Evolutionary conservation across 2,329 filamentous ascomycete genomes (phyloP).

Genomic region (Didymella segeticola): DNA sequence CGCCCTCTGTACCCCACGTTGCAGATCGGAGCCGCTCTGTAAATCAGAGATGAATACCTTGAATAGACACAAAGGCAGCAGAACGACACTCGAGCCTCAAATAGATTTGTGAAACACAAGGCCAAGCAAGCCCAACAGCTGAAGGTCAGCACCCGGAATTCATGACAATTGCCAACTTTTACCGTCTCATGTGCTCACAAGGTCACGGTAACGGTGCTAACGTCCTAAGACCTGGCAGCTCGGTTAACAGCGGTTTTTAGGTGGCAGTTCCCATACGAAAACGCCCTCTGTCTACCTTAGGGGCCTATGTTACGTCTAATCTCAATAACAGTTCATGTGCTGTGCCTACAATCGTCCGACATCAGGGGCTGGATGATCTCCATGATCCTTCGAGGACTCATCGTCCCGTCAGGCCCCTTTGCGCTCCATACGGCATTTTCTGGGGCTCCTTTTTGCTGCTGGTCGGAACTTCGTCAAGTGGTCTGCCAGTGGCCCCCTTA

Average conservation of each 20-base stretch:
- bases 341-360: background rate
- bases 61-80: background rate
- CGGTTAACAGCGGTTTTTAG: background rate
- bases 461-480: background rate
- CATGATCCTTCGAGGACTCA: background rate
- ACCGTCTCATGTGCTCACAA: too few species aligned
- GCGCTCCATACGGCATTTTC: background rate
- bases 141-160: too few species aligned
- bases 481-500: background rate
- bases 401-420: background rate
- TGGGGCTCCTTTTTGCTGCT: background rate
- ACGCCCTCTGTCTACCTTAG: too few species aligned
- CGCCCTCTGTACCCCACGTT: background rate
- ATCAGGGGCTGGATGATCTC: background rate
- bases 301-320: background rate
- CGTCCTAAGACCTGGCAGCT: background rate
- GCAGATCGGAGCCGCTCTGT: background rate
- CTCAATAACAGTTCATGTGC: background rate
- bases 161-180: too few species aligned
- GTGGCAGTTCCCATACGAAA: background rate
- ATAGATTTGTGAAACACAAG: background rate
- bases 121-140: background rate
- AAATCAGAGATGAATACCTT: background rate
- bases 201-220: background rate
- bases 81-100: background rate